A percentile compares a stretch with the other conserved stretches of the same genome.
phyloP scores from a whole-genome alignment of 352 stramenopile genomes.

The Hyaloperonospora brassicae region DNA sequence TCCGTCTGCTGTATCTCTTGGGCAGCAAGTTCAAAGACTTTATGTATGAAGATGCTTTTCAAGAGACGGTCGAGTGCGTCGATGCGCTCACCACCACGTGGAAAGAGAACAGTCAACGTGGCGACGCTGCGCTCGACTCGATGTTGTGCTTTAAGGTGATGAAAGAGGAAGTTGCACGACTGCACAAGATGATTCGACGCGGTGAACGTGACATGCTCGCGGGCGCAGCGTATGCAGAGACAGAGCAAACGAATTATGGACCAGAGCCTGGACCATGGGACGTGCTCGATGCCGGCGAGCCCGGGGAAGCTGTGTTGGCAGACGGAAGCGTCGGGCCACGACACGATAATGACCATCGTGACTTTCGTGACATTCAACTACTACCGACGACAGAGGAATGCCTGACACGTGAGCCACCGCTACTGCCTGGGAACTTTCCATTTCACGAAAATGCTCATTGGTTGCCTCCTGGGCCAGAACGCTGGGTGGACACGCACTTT shows the following conservation, averaged over 20 bases:
- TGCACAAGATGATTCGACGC: slow-evolving; percentile 28
- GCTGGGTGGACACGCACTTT: slow-evolving; percentile 42
- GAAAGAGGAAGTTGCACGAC: slow-evolving; percentile 18
- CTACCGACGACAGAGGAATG: slow-evolving; percentile 33
- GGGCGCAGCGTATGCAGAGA: slow-evolving; percentile 5
- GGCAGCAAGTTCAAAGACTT: slow-evolving; percentile 43
- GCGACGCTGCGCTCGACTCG: slow-evolving; percentile 18
- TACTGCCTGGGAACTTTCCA: slow-evolving; percentile 31
- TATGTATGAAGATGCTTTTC: slow-evolving; percentile 32
- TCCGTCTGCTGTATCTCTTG: slow-evolving; percentile 33
- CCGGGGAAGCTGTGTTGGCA: slow-evolving; percentile 11
- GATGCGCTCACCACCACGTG: slow-evolving; percentile 24
- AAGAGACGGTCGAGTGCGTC: slow-evolving; percentile 18
- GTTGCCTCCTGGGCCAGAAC: slow-evolving; percentile 31
- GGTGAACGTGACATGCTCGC: slow-evolving; percentile 12
- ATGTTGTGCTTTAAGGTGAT: slow-evolving; percentile 28
- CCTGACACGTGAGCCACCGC: slow-evolving; percentile 18
- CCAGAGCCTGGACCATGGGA: slow-evolving; percentile 16
- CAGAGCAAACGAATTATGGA: slow-evolving; percentile 3
- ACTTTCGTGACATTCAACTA: slow-evolving; percentile 29
- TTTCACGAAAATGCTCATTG: slow-evolving; percentile 36
- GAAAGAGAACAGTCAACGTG: slow-evolving; percentile 8
- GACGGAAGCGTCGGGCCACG: slow-evolving; percentile 28
- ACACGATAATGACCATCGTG: slow-evolving; percentile 33
- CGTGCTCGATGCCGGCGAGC: slow-evolving; percentile 21